A percentile compares a stretch with the other conserved stretches of the same genome.
These are phyloP conservation scores for Phoma sp. DNA, from an alignment of 2,329 filamentous ascomycete genomes.

Conservation along the genomic window DNA sequence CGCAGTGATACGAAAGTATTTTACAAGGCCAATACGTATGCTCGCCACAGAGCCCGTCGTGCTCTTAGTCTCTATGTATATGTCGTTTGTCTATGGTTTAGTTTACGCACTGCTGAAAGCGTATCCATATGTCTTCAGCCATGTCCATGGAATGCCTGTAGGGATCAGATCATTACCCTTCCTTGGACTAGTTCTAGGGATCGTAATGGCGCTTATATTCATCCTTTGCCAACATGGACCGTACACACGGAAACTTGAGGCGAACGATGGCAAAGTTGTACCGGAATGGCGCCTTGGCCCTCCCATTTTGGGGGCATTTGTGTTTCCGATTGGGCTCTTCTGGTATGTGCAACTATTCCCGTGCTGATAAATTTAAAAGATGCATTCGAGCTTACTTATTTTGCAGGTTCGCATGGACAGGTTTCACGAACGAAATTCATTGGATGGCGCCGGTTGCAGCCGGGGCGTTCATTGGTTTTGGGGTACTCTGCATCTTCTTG, in stretches of 20 bases:
- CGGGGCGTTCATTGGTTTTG: constrained; percentile 5
- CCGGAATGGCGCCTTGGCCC: constrained; percentile 5
- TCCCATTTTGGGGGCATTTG: not conserved
- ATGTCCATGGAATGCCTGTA: not conserved
- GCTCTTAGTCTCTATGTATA: constrained; percentile 31
- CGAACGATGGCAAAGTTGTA: not conserved
- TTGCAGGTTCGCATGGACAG: constrained; percentile 3
- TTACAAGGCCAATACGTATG: constrained; percentile 35
- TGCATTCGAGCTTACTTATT: not conserved
- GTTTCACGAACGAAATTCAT: not conserved
- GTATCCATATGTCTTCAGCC: constrained; percentile 4
- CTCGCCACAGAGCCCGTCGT: constrained; percentile 37
- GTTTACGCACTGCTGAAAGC: constrained; percentile 5
- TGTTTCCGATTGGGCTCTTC: constrained; percentile 2
- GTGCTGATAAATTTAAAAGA: too few species aligned
- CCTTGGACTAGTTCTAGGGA: not conserved
- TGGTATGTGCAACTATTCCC: too few species aligned
- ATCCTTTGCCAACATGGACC: not conserved
- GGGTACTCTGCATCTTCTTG: constrained; percentile 5
- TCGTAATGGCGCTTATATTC: not conserved
- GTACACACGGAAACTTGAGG: not conserved
- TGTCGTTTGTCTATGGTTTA: constrained; percentile 38
- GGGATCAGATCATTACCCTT: not conserved
- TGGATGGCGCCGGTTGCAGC: not conserved
- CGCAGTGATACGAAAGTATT: not conserved